Base-by-base conservation (phyloP, 352 stramenopile species). In the Globisporangium okanoganense region DNA sequence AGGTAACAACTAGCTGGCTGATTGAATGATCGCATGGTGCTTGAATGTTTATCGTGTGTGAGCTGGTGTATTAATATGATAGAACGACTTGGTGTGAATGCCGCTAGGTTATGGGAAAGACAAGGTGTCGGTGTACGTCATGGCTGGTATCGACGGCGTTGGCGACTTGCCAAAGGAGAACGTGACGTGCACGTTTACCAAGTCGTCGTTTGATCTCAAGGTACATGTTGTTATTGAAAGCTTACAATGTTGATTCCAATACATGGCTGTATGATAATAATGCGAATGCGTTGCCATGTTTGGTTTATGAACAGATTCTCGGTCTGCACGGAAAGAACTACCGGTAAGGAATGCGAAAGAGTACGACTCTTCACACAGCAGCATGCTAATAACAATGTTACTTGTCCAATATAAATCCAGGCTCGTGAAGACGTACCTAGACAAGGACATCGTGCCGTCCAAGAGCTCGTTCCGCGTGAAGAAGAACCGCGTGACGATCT, bases 401-500 rank as follows among this genome's bases (percentile, higher is more conserved):
- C 25, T 58, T 29, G 8, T n/a, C 18, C 5, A 8, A 44, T 54
- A 10, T 9, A 43, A 14, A 2, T 59, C 18, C 60, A 88, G 85
- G 2, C 64, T 95, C 41, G 53, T 92, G 35, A 90, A 90, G 56
- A 74, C 85, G 49, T 59, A 90, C 49, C 69, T 96, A 61, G 85
- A 96, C 56, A 96, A 96, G 61, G 73, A 90, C 27, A 96, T 96
- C 20, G 69, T 82, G 41, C 77, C 82, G 0, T 58, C 60, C 3
- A 95, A 94, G 70, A 88, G 82, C 58, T 76, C 84, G 44, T 89
- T 83, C 68, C 78, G 85, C 20, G 76, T 92, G 49, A 94, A 94
- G 65, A 92, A 92, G 74, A 93, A 94, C 68, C 82, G 87, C 63
- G 70, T 95, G 20, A 85, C 81, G n/a, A 78, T 96, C 56, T 81